phyloP scores from a whole-genome alignment of 108 stramenopile genomes.

The Nitzschia palea region DNA sequence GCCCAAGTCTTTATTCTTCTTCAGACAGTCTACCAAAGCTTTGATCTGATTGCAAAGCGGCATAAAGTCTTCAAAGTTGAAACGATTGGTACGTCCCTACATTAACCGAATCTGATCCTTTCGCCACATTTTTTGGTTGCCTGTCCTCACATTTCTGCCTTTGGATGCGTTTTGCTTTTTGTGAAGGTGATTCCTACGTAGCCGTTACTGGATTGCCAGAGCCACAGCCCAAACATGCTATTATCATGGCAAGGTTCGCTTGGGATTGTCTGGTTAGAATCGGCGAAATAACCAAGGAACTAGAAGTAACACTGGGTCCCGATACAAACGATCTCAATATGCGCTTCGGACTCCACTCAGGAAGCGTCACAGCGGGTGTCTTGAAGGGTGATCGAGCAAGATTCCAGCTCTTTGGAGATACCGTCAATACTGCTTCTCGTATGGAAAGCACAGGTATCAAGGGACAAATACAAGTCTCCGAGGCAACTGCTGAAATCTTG shows the following conservation, averaged over 20 bases:
- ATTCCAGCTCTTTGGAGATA: slow-evolving; percentile 1
- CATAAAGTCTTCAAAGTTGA: background rate
- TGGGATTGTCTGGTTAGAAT: slow-evolving; percentile 10
- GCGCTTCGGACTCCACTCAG: slow-evolving; percentile 5
- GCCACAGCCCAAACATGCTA: slow-evolving; percentile 9
- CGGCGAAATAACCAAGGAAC: background rate
- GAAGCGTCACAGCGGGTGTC: slow-evolving; percentile 10
- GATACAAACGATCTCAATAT: slow-evolving; percentile 2
- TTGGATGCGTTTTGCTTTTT: too few relatives aligned
- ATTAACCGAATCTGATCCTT: too few relatives aligned
- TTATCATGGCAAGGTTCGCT: slow-evolving; percentile 17
- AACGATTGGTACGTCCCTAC: slow-evolving; percentile 1
- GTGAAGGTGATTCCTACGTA: background rate
- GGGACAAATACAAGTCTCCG: slow-evolving; percentile 24
- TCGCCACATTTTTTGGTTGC: too few relatives aligned
- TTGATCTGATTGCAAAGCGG: background rate
- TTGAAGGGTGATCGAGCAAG: background rate
- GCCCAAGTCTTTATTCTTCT: background rate
- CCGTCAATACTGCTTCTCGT: slow-evolving; percentile 42
- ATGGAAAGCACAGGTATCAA: slow-evolving; percentile 39
- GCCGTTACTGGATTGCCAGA: slow-evolving; percentile 4
- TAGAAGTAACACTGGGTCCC: slow-evolving; percentile 1
- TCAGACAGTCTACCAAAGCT: background rate
- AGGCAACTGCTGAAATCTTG: slow-evolving; percentile 24
- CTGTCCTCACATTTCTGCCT: too few relatives aligned